These are phyloP conservation scores for Ustanciosporium gigantosporum DNA, from an alignment of 1,284 basidiomycete genomes.

Conservation along the genomic window DNA sequence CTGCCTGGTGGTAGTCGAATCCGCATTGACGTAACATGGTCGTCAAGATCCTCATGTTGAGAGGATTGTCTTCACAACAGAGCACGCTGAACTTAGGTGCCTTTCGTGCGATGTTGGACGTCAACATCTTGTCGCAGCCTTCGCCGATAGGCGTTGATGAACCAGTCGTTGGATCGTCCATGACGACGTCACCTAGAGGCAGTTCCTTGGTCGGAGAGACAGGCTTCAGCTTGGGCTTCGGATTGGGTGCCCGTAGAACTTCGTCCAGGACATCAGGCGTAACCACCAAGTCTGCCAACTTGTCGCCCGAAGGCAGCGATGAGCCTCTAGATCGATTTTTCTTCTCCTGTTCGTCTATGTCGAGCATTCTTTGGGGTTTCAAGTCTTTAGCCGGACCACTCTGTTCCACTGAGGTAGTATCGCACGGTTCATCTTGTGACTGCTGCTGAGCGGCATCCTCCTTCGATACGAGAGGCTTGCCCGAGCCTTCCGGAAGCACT, in stretches of 20 bases:
- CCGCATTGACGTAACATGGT: conserved; percentile 27
- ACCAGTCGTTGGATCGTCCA: too few species aligned
- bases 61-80: conserved; percentile 52
- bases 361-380: not conserved
- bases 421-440: not conserved
- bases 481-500: conserved; percentile 3
- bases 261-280: conserved; percentile 24
- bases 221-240: conserved; percentile 3
- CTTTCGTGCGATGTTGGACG: not conserved
- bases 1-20: conserved; percentile 34
- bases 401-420: not conserved
- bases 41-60: conserved; percentile 46
- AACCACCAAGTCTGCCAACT: conserved; percentile 26
- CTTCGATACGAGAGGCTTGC: conserved; percentile 1
- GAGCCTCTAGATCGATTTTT: conserved; percentile 6
- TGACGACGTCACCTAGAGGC: not conserved
- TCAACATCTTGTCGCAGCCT: too few species aligned
- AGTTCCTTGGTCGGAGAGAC: not conserved
- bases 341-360: too few species aligned
- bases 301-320: conserved; percentile 5
- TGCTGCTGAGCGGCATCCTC: not conserved
- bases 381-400: not conserved
- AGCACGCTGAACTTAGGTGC: conserved; percentile 33
- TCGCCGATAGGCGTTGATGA: too few species aligned
- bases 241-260: conserved; percentile 26